Conservation (phyloP, 2,329 filamentous ascomycete genomes). For the Beauveria pseudobassiana region DNA sequence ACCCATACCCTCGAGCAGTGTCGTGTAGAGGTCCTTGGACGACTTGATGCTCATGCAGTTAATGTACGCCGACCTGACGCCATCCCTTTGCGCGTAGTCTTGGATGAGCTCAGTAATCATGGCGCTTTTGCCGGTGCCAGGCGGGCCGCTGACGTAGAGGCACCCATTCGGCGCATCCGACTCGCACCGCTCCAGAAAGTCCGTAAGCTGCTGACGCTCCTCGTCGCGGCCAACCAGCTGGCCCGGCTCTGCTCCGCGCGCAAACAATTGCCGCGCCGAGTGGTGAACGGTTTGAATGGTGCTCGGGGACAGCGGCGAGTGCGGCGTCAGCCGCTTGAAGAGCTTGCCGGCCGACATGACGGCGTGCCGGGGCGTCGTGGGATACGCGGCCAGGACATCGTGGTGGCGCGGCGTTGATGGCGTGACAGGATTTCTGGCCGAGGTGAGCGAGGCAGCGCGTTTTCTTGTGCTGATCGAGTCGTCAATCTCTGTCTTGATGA, state of each 20-base stretch:
- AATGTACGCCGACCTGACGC: slow-evolving; percentile 67
- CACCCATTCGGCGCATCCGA: slow-evolving; percentile 62
- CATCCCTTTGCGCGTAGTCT: slow-evolving; percentile 42
- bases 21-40: slow-evolving; percentile 76
- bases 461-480: slow-evolving; percentile 21
- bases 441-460: slow-evolving; percentile 23
- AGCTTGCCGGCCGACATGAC: slow-evolving; percentile 70
- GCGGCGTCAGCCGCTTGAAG: slow-evolving; percentile 70
- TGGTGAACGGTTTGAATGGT: slow-evolving; percentile 74
- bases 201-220: slow-evolving; percentile 55
- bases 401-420: slow-evolving; percentile 71
- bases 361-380: slow-evolving; percentile 75
- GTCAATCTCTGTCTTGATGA: slow-evolving; percentile 35
- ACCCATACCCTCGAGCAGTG: slow-evolving; percentile 63
- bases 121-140: slow-evolving; percentile 94
- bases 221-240: slow-evolving; percentile 71
- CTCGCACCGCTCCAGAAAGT: slow-evolving; percentile 61
- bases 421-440: slow-evolving; percentile 48
- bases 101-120: slow-evolving; percentile 75
- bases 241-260: slow-evolving; percentile 66
- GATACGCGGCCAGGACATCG: slow-evolving; percentile 65
- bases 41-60: slow-evolving; percentile 97
- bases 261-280: slow-evolving; percentile 78
- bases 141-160: slow-evolving; percentile 90
- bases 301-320: slow-evolving; percentile 64